phyloP scores from a whole-genome alignment of 116 monocot genomes.

The Cymodocea nodosa region DNA sequence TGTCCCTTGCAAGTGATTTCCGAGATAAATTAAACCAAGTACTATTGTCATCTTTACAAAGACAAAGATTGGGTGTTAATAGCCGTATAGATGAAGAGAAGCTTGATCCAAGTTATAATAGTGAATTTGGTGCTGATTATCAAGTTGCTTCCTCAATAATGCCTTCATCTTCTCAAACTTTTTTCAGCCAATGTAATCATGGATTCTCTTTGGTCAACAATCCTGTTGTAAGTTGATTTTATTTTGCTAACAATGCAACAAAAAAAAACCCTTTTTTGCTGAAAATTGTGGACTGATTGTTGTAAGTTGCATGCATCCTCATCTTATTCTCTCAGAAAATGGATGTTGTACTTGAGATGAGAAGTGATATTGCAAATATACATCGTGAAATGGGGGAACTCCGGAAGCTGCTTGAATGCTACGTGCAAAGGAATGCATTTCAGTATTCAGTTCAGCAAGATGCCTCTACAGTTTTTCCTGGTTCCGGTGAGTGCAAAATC shows the following conservation, averaged over 20 bases:
- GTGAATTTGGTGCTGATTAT: constrained; percentile 17
- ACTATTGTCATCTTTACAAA: constrained; percentile 38
- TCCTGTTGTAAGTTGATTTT: constrained; percentile 22
- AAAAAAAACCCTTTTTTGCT: no score
- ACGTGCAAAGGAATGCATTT: constrained; percentile 48
- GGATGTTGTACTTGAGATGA: constrained; percentile 41
- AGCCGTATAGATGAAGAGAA: constrained; percentile 10
- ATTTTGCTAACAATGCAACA: neutral
- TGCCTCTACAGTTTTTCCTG: constrained; percentile 28
- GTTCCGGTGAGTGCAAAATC: constrained; percentile 33
- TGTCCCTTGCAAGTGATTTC: constrained; percentile 57
- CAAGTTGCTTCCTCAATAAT: constrained; percentile 24
- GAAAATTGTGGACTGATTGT: no score
- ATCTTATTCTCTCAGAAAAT: constrained; percentile 24
- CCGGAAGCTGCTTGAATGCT: constrained; percentile 50
- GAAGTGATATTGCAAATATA: constrained; percentile 43
- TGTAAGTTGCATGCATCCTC: no score
- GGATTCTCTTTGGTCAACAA: constrained; percentile 21
- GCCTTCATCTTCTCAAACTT: constrained; percentile 21
- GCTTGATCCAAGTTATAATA: constrained; percentile 14
- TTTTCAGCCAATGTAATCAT: constrained; percentile 5
- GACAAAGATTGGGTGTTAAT: constrained; percentile 17
- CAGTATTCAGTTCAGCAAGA: constrained; percentile 45
- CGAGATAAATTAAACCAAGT: constrained; percentile 48
- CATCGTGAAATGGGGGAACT: constrained; percentile 58